A percentile compares a stretch with the other conserved stretches of the same genome.
Evolutionary conservation across 73 alveolate genomes (phyloP).

Genomic region (Paraurostyla sp.): DNA sequence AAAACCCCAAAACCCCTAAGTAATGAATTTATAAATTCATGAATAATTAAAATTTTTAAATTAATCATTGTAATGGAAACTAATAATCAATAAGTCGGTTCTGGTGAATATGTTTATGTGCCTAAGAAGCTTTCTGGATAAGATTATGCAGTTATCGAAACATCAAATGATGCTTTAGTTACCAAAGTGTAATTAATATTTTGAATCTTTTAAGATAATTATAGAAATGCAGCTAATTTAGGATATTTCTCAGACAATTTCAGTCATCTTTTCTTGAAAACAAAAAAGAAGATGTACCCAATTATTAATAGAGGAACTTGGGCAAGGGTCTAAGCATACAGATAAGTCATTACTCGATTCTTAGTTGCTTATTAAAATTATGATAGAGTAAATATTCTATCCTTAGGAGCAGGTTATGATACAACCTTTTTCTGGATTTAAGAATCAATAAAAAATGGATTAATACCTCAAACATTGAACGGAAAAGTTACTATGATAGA

Average conservation of each 20-base stretch:
- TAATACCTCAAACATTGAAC: background rate
- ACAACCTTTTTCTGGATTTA: slow-evolving; percentile 75
- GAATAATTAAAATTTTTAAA: too few relatives aligned
- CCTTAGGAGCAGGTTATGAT: slow-evolving; percentile 86
- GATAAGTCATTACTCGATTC: slow-evolving; percentile 56
- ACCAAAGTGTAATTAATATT: slow-evolving; percentile 50
- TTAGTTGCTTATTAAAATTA: slow-evolving; percentile 28
- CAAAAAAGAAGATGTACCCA: slow-evolving; percentile 67
- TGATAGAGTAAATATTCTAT: slow-evolving; percentile 56
- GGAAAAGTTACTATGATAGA: slow-evolving; percentile 74
- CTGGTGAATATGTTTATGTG: background rate
- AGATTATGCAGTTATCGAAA: slow-evolving; percentile 64
- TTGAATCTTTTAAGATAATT: background rate
- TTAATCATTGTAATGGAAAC: too few relatives aligned
- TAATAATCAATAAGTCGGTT: background rate
- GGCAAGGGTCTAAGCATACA: slow-evolving; percentile 75
- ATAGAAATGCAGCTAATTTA: slow-evolving; percentile 65
- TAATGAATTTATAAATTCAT: too few relatives aligned
- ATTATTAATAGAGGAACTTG: slow-evolving; percentile 84
- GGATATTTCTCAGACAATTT: slow-evolving; percentile 77
- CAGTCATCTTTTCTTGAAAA: slow-evolving; percentile 44
- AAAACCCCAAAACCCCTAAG: too few relatives aligned
- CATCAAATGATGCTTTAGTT: slow-evolving; percentile 69
- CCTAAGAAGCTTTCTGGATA: slow-evolving; percentile 45
- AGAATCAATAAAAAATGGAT: slow-evolving; percentile 49